These are phyloP conservation scores for Clonostachys sp. DNA, from an alignment of 2,329 filamentous ascomycete genomes.

Conservation along the genomic window DNA sequence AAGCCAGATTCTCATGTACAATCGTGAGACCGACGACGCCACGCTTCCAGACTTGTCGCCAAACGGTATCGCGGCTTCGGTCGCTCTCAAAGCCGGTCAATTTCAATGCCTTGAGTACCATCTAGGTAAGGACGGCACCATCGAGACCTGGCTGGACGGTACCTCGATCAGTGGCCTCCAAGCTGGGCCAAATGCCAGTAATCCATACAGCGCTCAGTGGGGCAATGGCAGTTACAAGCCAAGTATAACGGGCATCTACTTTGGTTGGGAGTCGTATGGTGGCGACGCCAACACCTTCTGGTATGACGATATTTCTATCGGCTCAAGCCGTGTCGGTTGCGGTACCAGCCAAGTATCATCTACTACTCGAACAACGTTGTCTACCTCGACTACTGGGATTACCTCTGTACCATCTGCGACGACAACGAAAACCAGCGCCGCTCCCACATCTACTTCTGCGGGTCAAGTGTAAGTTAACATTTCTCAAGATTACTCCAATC, in stretches of 20 bases:
- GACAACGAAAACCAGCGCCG: not conserved
- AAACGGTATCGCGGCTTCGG: constrained; percentile 50
- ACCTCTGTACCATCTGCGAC: not conserved
- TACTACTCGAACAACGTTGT: not conserved
- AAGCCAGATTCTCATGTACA: constrained; percentile 58
- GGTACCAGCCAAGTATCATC: not conserved
- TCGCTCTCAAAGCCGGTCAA: constrained; percentile 37
- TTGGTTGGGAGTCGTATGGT: constrained; percentile 60
- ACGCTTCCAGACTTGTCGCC: constrained; percentile 58
- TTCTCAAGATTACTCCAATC: no score
- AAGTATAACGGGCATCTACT: constrained; percentile 50
- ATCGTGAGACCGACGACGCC: constrained; percentile 58
- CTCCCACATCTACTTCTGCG: not conserved
- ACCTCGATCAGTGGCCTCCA: constrained; percentile 46
- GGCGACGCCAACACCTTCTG: constrained; percentile 57
- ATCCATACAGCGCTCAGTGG: constrained; percentile 50
- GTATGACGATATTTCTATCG: constrained; percentile 55
- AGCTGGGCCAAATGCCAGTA: constrained; percentile 35
- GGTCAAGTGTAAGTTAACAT: not conserved
- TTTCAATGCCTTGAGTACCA: constrained; percentile 62
- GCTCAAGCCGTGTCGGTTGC: constrained; percentile 13
- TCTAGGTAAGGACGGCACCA: constrained; percentile 48
- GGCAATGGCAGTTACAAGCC: constrained; percentile 41
- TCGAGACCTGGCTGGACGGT: constrained; percentile 58
- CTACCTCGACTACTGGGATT: not conserved